Evolutionary conservation across 2,329 filamentous ascomycete species (phyloP).

Genomic region (Fusarium lyarnte): DNA sequence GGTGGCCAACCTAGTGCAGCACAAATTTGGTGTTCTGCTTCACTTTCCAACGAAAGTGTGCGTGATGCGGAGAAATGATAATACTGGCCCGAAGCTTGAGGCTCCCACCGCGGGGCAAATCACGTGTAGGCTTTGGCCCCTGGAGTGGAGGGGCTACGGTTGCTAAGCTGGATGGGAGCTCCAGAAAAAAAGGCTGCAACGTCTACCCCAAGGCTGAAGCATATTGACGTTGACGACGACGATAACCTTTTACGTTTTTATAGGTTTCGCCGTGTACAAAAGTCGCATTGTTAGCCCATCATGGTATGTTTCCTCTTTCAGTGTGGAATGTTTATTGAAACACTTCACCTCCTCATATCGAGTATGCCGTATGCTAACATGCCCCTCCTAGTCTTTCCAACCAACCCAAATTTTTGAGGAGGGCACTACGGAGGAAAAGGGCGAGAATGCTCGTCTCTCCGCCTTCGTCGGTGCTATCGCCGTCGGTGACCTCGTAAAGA

Average conservation of each 20-base stretch:
- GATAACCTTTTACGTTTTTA: constrained; percentile 34
- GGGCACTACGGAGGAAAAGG: constrained; percentile 96
- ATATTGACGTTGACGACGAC: constrained; percentile 41
- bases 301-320: constrained; percentile 38
- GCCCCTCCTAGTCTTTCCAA: constrained; percentile 69
- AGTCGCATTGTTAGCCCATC: constrained; percentile 31
- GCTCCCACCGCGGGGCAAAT: constrained; percentile 52
- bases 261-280: constrained; percentile 38
- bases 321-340: not conserved
- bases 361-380: constrained; percentile 32
- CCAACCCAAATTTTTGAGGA: constrained; percentile 98
- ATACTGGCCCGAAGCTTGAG: constrained; percentile 46
- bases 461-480: constrained; percentile 98
- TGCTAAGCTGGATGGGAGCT: constrained; percentile 44
- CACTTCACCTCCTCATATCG: not conserved
- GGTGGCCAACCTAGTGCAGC: constrained; percentile 42
- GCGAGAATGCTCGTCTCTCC: constrained; percentile 98
- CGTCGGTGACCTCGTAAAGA: constrained; percentile 97
- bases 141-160: constrained; percentile 42
- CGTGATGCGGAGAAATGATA: constrained; percentile 53
- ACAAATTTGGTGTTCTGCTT: constrained; percentile 53
- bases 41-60: constrained; percentile 51
- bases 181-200: constrained; percentile 44
- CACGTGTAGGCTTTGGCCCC: constrained; percentile 47
- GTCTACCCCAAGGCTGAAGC: constrained; percentile 45